These are phyloP conservation scores for Austropuccinia psidii DNA, from an alignment of 1,284 basidiomycete species.

Conservation along the genomic window DNA sequence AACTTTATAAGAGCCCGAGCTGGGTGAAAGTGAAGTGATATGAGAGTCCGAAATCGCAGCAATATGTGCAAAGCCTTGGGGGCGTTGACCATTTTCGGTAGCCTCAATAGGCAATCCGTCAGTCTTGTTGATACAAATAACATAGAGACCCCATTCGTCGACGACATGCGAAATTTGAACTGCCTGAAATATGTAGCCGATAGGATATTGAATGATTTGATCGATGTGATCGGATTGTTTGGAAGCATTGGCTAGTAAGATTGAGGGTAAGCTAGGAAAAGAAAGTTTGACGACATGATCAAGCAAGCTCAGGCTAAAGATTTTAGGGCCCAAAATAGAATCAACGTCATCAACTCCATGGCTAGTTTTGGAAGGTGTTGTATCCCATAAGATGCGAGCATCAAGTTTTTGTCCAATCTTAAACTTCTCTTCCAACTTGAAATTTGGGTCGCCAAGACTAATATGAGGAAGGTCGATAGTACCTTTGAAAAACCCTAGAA, in stretches of 20 bases:
- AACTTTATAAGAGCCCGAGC: constrained; percentile 68
- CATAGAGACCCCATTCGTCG: constrained; percentile 49
- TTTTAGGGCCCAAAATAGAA: constrained; percentile 41
- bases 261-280: constrained; percentile 32
- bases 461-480: constrained; percentile 68
- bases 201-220: constrained; percentile 24
- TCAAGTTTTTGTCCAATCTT: constrained; percentile 81
- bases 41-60: constrained; percentile 45
- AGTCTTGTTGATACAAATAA: constrained; percentile 40
- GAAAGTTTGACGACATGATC: constrained; percentile 62
- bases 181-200: constrained; percentile 40
- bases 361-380: constrained; percentile 52
- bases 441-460: constrained; percentile 60
- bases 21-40: constrained; percentile 55
- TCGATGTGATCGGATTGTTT: background rate
- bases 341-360: constrained; percentile 19
- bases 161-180: constrained; percentile 26
- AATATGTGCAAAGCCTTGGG: constrained; percentile 79
- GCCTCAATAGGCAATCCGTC: constrained; percentile 60
- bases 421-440: constrained; percentile 52
- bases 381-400: constrained; percentile 74
- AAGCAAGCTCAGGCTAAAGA: constrained; percentile 69
- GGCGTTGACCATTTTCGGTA: constrained; percentile 50
- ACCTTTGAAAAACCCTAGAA: constrained; percentile 88
- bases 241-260: constrained; percentile 9